Base-by-base conservation (phyloP, 192 early-diverging fungal genomes). In the Oehlia diaphana region DNA sequence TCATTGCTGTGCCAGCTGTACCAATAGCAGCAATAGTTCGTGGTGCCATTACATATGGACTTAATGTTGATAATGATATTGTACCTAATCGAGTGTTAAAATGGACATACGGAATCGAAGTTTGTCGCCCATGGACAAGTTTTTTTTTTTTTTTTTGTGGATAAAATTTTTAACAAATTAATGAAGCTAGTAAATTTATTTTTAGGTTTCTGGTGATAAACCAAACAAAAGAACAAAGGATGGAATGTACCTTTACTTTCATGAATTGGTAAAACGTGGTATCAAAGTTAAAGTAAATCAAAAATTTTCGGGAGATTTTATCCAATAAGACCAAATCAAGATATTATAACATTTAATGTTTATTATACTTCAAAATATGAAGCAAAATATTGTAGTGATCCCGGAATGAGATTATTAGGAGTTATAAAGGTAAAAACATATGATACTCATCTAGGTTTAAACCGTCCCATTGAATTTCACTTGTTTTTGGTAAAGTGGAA, bases 21-120 rank as follows among this genome's bases (percentile, higher is more conserved):
- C 84, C 87, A 28, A 88, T 88, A 63, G 74, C 88, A 39, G 89
- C 89, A 0, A 86, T 90, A 19, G 87, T 89, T 7, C 81, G 86
- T 68, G 89, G 89, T 39, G 88, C 89, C 10, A 85, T 89, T n/a
- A 86, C 82, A 67, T 87, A 86, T 80, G 89, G 76, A 10, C 26
- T 78, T 16, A 53, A 78, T 58, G 58, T 78, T 26, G 47, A 26
- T 31, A 31, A 1, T 31, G 31, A 31, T 31, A 10, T 31, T 47
- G 77, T 69, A 14, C 23, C 68, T 35, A 26, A 39, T 47, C 16
- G 76, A 28, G 28, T 68, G 19, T 33, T 78, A 2, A 78, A 78
- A 53, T 68, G 63, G 37, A 68, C 39, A 4, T 78, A 78, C 37
- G 76, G 76, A 35, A 26, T 78, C 16, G 76, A 78, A 50, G 39